These are phyloP conservation scores for Chamaenerion angustifolium DNA, from an alignment of 345 rosid genomes.

Conservation along the genomic window DNA sequence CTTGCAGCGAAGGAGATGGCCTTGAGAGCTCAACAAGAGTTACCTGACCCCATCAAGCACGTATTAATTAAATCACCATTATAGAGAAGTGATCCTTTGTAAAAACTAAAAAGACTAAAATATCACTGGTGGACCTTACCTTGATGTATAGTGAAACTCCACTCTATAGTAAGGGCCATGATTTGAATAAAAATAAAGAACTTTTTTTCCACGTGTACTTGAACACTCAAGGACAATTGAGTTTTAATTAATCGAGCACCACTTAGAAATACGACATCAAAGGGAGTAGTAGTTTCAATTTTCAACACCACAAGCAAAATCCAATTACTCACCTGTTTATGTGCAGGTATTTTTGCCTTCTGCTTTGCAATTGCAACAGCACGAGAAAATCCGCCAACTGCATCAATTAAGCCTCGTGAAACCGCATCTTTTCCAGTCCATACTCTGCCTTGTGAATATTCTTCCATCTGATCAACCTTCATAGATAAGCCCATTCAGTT, in stretches of 20 bases:
- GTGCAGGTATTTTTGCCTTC: constrained; percentile 63
- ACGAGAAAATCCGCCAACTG: constrained; percentile 69
- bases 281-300: too few relatives aligned
- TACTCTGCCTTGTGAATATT: constrained; percentile 95
- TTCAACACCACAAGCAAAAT: neutral
- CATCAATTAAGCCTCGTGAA: constrained; percentile 74
- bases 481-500: neutral
- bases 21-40: constrained; percentile 66
- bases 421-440: constrained; percentile 92
- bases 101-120: too few relatives aligned
- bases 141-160: too few relatives aligned
- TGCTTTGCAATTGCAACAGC: constrained; percentile 85
- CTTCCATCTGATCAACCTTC: constrained; percentile 83
- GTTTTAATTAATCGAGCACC: too few relatives aligned
- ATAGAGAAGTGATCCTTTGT: too few relatives aligned
- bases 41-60: constrained; percentile 29
- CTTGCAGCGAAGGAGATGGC: constrained; percentile 61
- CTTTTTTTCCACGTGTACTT: too few relatives aligned
- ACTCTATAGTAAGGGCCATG: too few relatives aligned
- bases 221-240: too few relatives aligned
- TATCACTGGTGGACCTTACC: too few relatives aligned
- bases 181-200: too few relatives aligned
- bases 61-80: neutral
- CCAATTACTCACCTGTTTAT: constrained; percentile 26
- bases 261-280: too few relatives aligned